Base-by-base conservation (phyloP, 192 early-diverging fungal genomes). In the Coemansia umbellata region DNA sequence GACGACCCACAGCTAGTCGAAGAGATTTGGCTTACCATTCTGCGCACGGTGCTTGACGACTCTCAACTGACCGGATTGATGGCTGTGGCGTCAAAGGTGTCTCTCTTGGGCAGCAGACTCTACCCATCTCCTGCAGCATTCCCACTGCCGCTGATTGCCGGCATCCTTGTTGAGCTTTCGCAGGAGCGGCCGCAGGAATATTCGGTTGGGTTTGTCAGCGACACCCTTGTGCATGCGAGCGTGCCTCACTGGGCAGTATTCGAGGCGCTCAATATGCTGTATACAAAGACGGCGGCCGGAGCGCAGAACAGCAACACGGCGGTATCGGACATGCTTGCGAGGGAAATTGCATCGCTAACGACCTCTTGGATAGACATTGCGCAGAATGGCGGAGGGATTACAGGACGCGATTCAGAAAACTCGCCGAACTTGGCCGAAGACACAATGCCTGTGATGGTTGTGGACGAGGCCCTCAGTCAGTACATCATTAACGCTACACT, bases 391-490 rank as follows among this genome's bases (percentile, higher is more conserved):
- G 36, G n/a, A 5, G 11, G 36, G 39, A 32, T 9, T 4, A 17
- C 17, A 41, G 8, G 21, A n/a, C 7, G 31, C 14, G 37, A 7
- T 11, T 37, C 37, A 18, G 8, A 14, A 5, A 37, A 49, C 30
- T 22, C 51, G 26, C 42, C 32, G 6, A 31, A 10, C 21, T 17
- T 31, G 8, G 55, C 30, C 23, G 31, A 31, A 6, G 44, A 58
- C 15, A 36, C 44, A 14, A 58, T 80, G 53, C 74, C 78, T 0
- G 48, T 62, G 7, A 65, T 61, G 31, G 48, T 42, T 2, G 66
- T 80, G 10, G 78, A 80, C 28, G 52, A 68, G 30, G 78, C 74
- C 0, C 33, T 80, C 43, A 80, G 65, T 62, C 60, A 69, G 61
- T 77, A 77, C 31, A 80, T 80, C 33, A 59, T 77, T 42, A 58